phyloP scores from a whole-genome alignment of 2,329 filamentous ascomycete genomes.

The Xylariaceae sp. region DNA sequence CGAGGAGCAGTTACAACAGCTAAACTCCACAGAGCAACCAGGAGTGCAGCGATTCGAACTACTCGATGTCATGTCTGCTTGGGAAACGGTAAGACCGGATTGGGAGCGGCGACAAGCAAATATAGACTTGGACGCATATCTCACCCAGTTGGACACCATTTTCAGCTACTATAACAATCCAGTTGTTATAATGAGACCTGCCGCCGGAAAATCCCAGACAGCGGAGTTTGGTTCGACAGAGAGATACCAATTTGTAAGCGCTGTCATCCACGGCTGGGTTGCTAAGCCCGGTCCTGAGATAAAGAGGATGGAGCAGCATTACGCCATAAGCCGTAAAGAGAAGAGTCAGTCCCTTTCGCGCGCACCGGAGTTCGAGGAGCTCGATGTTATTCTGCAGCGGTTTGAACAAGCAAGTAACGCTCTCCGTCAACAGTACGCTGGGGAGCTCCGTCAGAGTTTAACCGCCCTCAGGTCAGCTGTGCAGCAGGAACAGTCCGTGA shows the following conservation, averaged over 20 bases:
- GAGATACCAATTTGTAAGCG: not conserved
- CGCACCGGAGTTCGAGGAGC: constrained; percentile 16
- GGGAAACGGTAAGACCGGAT: constrained; percentile 6
- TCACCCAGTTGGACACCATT: constrained; percentile 4
- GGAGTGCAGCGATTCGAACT: not conserved
- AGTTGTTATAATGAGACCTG: no score
- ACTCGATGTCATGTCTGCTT: not conserved
- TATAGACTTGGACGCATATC: constrained; percentile 1
- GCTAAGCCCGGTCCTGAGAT: not conserved
- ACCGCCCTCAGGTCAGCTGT: constrained; percentile 6
- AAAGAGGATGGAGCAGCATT: no score
- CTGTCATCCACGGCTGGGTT: constrained; percentile 3
- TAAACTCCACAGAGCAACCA: not conserved
- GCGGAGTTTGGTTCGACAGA: not conserved
- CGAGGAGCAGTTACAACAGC: not conserved
- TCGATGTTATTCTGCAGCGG: constrained; percentile 28
- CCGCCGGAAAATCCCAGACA: not conserved
- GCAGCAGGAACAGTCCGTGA: not conserved
- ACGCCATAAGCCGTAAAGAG: no score
- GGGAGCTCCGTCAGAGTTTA: constrained; percentile 20
- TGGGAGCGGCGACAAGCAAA: constrained; percentile 7
- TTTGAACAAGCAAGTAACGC: constrained; percentile 26
- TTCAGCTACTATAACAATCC: no score
- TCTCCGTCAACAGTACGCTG: constrained; percentile 36
- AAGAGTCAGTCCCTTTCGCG: no score